Base-by-base conservation (phyloP, 2,329 filamentous ascomycete species). In the Aspergillus nomiae region DNA sequence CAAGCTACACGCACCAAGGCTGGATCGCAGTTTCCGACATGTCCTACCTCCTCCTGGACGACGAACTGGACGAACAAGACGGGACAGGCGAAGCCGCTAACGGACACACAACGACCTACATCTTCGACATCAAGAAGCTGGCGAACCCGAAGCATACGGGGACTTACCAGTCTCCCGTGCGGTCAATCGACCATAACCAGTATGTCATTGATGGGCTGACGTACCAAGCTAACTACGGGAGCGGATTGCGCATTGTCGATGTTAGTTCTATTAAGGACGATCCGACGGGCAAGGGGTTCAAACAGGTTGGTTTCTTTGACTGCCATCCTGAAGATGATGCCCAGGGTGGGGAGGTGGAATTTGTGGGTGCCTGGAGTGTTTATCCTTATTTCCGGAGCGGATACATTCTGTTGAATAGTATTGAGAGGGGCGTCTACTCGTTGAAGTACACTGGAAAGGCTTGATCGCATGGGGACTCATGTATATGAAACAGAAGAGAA, bases 41-140 rank as follows among this genome's bases (percentile, higher is more conserved):
- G 58, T 56, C 64, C 14, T 68, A 68, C 43, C 65, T 68, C 24
- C 63, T 68, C 6, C 63, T 68, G 2, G 66, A 67, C 36, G 66
- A 68, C 34, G 66, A 68, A 45, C 60, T 68, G 14, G 66, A 68
- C 43, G 66, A 68, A 50, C 38, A 60, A 30, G 65, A 68, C 9
- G 60, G 57, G 14, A 62, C 63, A 7, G 66, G 65, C 16, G 46
- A 46, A 11, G 66, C 66, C 4, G 66, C 64, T 30, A 68, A 68
- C 66, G 66, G 66, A 12, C 66, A 67, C 60, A 65, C 66, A 3
- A 68, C 66, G n/a, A 68, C 66, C 5, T 68, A 68, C 43, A 63
- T 68, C 30, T 68, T 68, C 56, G 65, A 68, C 58, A 63, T 68
- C 28, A 61, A 46, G 21, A 53, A 65, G 30, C 66, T 65, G 3